Conservation (phyloP, 345 rosid genomes). For the Pseudoturritis turrita region DNA sequence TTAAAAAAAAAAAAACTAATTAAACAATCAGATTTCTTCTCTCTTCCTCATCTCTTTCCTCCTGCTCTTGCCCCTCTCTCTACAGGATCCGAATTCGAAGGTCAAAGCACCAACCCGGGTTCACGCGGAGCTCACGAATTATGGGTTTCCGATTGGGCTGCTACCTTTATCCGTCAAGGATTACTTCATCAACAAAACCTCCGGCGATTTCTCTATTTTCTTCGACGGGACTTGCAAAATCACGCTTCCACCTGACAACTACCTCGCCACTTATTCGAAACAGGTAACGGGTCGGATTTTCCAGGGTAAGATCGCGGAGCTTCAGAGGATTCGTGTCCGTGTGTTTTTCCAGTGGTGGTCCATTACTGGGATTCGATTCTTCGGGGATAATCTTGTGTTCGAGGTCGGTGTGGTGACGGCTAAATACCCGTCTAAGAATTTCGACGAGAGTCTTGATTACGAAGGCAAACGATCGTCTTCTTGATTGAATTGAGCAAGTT, state of each 20-base stretch:
- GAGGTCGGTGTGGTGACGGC: slow-evolving; percentile 73
- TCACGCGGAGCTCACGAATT: slow-evolving; percentile 59
- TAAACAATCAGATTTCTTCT: too few species aligned
- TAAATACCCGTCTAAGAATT: slow-evolving; percentile 77
- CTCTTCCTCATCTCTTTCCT: slow-evolving; percentile 25
- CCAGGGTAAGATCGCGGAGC: slow-evolving; percentile 60
- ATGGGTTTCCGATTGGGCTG: slow-evolving; percentile 85
- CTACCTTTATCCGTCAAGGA: slow-evolving; percentile 60
- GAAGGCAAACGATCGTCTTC: slow-evolving; percentile 58
- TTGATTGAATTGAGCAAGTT: slow-evolving; percentile 18
- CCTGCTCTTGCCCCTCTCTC: slow-evolving; percentile 26
- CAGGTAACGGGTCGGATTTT: slow-evolving; percentile 63
- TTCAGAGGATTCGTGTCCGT: slow-evolving; percentile 73
- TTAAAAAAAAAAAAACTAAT: too few species aligned
- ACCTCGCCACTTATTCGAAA: slow-evolving; percentile 78
- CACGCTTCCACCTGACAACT: slow-evolving; percentile 89
- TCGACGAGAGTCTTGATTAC: slow-evolving; percentile 57
- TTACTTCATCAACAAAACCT: slow-evolving; percentile 55
- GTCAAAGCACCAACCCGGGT: slow-evolving; percentile 42
- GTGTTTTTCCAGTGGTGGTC: slow-evolving; percentile 88
- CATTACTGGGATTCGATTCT: slow-evolving; percentile 72
- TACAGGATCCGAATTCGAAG: slow-evolving; percentile 30
- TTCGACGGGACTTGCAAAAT: slow-evolving; percentile 62
- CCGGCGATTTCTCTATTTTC: slow-evolving; percentile 68
- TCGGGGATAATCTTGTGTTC: slow-evolving; percentile 70